phyloP scores from a whole-genome alignment of 495 filamentous ascomycete genomes.

The Podospora pseudopauciseta region DNA sequence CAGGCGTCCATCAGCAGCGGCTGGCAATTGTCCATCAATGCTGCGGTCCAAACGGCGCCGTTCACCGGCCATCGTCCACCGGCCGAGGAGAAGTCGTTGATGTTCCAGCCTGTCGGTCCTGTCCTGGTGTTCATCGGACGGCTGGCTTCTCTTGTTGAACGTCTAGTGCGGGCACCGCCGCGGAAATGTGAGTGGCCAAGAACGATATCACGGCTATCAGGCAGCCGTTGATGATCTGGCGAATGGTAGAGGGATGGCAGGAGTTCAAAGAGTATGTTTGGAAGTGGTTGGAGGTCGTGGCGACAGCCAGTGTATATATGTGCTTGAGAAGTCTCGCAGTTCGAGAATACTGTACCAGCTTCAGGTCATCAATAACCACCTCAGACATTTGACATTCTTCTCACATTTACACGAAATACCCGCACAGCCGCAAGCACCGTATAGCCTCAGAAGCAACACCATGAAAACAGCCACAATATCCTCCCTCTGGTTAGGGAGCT shows the following conservation, averaged over 20 bases:
- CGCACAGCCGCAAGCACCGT: not conserved
- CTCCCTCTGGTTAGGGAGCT: constrained; percentile 8
- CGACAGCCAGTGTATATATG: not conserved
- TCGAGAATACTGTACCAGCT: not conserved
- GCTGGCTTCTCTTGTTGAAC: not conserved
- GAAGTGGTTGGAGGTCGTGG: not conserved
- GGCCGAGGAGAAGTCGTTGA: not conserved
- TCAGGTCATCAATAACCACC: not conserved
- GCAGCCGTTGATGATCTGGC: not conserved
- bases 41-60: not conserved
- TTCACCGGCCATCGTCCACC: not conserved
- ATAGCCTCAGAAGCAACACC: not conserved
- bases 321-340: not conserved
- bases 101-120: not conserved
- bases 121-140: not conserved
- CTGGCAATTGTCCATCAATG: not conserved
- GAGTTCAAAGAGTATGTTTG: not conserved
- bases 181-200: not conserved
- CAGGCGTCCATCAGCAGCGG: not conserved
- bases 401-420: not conserved
- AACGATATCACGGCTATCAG: not conserved
- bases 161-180: not conserved
- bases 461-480: constrained; percentile 10
- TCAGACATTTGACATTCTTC: not conserved
- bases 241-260: not conserved